Conservation (phyloP, 805 yeast genomes). For the Komagataella kurtzmanii region DNA sequence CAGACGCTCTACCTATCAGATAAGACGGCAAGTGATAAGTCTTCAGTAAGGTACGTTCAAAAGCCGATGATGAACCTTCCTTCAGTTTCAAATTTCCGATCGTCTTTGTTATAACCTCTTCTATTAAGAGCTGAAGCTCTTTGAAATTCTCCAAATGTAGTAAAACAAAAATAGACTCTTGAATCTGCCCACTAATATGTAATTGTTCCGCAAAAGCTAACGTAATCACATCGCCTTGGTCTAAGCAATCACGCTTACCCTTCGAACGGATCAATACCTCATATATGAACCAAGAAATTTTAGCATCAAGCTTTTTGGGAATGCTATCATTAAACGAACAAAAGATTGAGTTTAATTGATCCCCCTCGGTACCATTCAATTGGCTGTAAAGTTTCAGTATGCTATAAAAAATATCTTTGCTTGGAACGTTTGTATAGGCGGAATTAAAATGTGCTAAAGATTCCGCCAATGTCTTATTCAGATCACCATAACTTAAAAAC, state of each 20-base stretch:
- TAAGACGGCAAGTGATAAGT: conserved; percentile 32
- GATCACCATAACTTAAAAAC: conserved; percentile 50
- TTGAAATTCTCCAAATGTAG: conserved; percentile 31
- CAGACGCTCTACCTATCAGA: conserved; percentile 43
- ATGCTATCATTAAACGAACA: conserved; percentile 1
- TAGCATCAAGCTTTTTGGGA: neutral
- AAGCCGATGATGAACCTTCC: conserved; percentile 21
- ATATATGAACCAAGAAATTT: conserved; percentile 6
- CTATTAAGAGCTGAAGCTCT: conserved; percentile 8
- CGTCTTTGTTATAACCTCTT: conserved; percentile 24
- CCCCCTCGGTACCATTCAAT: conserved; percentile 7
- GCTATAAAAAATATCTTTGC: conserved; percentile 11
- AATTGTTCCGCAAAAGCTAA: conserved; percentile 36
- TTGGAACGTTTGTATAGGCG: neutral
- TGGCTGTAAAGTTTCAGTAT: conserved; percentile 17
- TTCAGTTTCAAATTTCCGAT: conserved; percentile 19
- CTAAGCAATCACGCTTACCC: conserved; percentile 7
- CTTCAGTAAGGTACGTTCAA: conserved; percentile 5
- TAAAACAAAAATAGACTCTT: conserved; percentile 50
- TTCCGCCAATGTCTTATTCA: conserved; percentile 18
- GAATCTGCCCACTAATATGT: conserved; percentile 29
- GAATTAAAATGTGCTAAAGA: conserved; percentile 11
- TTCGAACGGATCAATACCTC: conserved; percentile 5
- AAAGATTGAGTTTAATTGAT: conserved; percentile 1
- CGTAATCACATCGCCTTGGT: conserved; percentile 9